Conservation (phyloP, 192 early-diverging fungal species). For the Backusella psychrophila region DNA sequence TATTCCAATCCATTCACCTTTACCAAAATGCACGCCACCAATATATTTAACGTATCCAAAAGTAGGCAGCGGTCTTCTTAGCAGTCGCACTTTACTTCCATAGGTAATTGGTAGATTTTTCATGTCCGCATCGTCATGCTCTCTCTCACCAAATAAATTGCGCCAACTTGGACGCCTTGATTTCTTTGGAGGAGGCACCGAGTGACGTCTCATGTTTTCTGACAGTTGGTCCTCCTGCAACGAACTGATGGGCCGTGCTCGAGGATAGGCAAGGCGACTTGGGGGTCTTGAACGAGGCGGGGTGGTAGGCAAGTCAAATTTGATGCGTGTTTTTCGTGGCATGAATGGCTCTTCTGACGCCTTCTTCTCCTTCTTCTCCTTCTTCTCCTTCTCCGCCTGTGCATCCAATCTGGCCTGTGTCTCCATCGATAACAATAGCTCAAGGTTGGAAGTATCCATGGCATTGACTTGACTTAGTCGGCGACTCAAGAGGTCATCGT, state of each 20-base stretch:
- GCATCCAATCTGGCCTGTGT: constrained; percentile 24
- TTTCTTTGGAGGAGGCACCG: background rate
- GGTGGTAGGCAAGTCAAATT: constrained; percentile 32
- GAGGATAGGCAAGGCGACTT: constrained; percentile 12
- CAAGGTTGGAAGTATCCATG: constrained; percentile 12
- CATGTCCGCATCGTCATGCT: constrained; percentile 18
- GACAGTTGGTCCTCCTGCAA: constrained; percentile 5
- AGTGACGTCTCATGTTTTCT: background rate
- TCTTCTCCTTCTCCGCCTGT: constrained; percentile 21
- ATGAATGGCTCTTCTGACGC: constrained; percentile 19
- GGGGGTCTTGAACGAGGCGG: constrained; percentile 25
- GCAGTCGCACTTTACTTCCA: constrained; percentile 14
- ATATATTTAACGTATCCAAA: constrained; percentile 30
- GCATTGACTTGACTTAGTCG: background rate
- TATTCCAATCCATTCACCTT: constrained; percentile 27
- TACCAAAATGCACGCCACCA: constrained; percentile 17
- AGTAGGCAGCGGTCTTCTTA: constrained; percentile 26
- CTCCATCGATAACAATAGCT: constrained; percentile 23
- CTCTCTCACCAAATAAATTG: constrained; percentile 17
- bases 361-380: constrained; percentile 25
- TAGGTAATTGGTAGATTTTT: constrained; percentile 10
- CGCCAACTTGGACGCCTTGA: constrained; percentile 11
- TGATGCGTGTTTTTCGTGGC: constrained; percentile 26
- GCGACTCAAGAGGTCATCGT: too few species aligned
- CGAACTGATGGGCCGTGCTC: constrained; percentile 6